Conservation (phyloP, 306 rosid genomes). For the Ormosia semicastrata region DNA sequence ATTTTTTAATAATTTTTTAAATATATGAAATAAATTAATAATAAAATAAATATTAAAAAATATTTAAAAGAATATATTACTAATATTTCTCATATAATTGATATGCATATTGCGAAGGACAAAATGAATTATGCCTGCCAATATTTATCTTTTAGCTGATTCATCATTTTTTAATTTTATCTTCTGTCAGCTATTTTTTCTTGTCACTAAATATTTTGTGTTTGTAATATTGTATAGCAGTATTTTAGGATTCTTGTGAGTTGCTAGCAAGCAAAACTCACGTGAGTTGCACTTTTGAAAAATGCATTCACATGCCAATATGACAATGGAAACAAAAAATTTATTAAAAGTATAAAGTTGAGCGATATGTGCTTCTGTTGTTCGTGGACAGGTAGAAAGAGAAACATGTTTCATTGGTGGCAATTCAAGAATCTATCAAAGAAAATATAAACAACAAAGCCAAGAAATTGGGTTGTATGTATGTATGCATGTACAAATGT, state of each 20-base stretch:
- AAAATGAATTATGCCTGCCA: background rate
- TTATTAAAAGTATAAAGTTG: constrained; percentile 51
- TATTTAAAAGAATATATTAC: too few relatives aligned
- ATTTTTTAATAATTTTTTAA: too few relatives aligned
- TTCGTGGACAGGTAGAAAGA: constrained; percentile 26
- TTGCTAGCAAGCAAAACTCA: constrained; percentile 56
- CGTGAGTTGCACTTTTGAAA: constrained; percentile 70
- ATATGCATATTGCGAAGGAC: background rate
- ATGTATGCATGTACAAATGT: background rate
- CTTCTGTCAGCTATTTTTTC: background rate
- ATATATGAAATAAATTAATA: too few relatives aligned
- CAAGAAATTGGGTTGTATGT: constrained; percentile 25
- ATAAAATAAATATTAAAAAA: too few relatives aligned
- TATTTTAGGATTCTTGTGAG: constrained; percentile 56
- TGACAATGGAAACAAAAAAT: constrained; percentile 51
- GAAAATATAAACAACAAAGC: constrained; percentile 32
- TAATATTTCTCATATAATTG: too few relatives aligned
- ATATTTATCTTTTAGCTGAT: background rate
- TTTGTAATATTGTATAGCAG: background rate
- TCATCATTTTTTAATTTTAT: background rate
- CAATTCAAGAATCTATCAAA: constrained; percentile 35
- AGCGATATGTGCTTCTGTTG: constrained; percentile 44
- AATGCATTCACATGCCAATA: constrained; percentile 79
- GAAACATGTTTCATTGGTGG: constrained; percentile 14
- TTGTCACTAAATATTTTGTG: background rate